These are phyloP conservation scores for Zopfia rhizophila DNA, from an alignment of 2,329 filamentous ascomycete species.

Conservation along the genomic window DNA sequence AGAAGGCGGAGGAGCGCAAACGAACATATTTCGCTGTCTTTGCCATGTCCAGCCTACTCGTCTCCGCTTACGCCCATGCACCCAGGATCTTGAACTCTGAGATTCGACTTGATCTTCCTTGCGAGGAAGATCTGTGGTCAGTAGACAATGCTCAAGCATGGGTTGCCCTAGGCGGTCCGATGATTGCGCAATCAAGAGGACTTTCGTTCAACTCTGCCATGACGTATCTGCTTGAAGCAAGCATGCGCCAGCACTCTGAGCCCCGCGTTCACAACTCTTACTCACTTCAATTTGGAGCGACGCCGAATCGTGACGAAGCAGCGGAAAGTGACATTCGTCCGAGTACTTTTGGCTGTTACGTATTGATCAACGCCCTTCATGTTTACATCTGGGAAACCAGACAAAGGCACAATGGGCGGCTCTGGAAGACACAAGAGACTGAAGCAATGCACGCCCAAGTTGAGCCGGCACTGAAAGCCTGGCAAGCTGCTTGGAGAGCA, in stretches of 20 bases:
- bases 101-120: slow-evolving; percentile 87
- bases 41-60: slow-evolving; percentile 87
- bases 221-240: slow-evolving; percentile 81
- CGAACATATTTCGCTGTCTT: slow-evolving; percentile 93
- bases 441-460: slow-evolving; percentile 97
- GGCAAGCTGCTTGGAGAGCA: slow-evolving; percentile 91
- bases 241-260: slow-evolving; percentile 66
- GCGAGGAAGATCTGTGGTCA: slow-evolving; percentile 90
- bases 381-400: slow-evolving; percentile 99
- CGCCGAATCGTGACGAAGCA: slow-evolving; percentile 59
- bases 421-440: slow-evolving; percentile 92
- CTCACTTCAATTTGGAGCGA: slow-evolving; percentile 62
- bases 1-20: slow-evolving; percentile 87
- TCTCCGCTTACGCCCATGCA: slow-evolving; percentile 91
- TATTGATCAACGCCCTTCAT: slow-evolving; percentile 93
- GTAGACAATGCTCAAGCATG: slow-evolving; percentile 87
- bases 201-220: slow-evolving; percentile 85
- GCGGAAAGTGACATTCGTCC: slow-evolving; percentile 75
- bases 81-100: slow-evolving; percentile 95
- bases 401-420: slow-evolving; percentile 85
- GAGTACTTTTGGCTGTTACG: slow-evolving; percentile 90
- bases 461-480: slow-evolving; percentile 90
- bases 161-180: slow-evolving; percentile 77
- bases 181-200: slow-evolving; percentile 74
- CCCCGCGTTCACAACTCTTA: slow-evolving; percentile 48